Evolutionary conservation across 2,329 filamentous ascomycete genomes (phyloP).

Genomic region (Colletotrichum filicis): DNA sequence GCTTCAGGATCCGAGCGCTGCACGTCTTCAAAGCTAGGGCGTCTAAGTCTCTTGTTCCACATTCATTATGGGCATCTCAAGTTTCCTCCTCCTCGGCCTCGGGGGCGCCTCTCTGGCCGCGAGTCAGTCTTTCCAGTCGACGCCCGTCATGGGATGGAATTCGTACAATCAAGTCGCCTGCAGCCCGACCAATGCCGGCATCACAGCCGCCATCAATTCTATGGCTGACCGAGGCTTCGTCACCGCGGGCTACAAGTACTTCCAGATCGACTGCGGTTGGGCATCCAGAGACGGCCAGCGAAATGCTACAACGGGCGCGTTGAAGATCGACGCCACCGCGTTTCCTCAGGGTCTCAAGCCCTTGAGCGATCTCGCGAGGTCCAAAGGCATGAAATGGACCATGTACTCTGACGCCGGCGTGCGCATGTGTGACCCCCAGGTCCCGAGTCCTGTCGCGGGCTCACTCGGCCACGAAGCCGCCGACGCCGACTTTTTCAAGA

Average conservation of each 20-base stretch:
- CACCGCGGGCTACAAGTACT: not conserved
- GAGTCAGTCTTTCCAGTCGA: not conserved
- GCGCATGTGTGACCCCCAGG: not conserved
- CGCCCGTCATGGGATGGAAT: not conserved
- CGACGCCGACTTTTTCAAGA: slow-evolving; percentile 18
- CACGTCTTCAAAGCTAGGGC: not conserved
- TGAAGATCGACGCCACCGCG: not conserved
- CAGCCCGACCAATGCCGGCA: not conserved
- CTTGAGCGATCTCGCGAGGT: not conserved
- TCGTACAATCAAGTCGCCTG: not conserved
- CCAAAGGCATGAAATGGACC: not conserved
- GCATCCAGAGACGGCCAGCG: not conserved
- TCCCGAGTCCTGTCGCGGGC: not conserved
- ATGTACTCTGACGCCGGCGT: not conserved
- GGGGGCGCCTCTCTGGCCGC: not conserved
- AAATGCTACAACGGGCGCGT: not conserved
- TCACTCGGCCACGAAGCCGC: slow-evolving; percentile 7
- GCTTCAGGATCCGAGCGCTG: not conserved
- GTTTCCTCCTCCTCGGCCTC: not conserved
- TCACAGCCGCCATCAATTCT: not conserved
- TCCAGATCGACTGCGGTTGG: not conserved
- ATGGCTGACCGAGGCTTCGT: not conserved
- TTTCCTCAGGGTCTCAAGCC: not conserved
- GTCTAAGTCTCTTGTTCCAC: not conserved
- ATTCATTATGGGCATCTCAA: not conserved